Evolutionary conservation across 2,329 filamentous ascomycete genomes (phyloP).

Genomic region (Xylariaceae sp.): DNA sequence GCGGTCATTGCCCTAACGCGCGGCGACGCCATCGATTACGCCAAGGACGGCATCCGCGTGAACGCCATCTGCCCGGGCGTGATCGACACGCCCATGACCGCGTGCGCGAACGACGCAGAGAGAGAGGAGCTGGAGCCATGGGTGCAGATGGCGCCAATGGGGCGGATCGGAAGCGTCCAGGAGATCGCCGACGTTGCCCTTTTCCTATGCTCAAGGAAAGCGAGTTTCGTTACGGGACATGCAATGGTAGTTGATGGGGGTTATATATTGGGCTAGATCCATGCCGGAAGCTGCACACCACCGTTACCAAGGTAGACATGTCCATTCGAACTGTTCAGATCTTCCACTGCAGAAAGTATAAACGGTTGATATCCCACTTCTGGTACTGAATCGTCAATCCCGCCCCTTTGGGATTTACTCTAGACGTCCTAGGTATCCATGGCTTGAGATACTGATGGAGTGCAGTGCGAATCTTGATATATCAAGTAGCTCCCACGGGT

Average conservation of each 20-base stretch:
- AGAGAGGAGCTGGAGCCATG: constrained; percentile 31
- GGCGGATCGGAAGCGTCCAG: constrained; percentile 43
- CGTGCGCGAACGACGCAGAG: constrained; percentile 8
- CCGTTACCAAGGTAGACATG: too few species aligned
- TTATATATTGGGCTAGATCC: too few species aligned
- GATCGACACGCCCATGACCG: constrained; percentile 44
- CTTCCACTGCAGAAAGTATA: too few species aligned
- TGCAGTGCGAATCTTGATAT: too few species aligned
- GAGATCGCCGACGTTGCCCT: constrained; percentile 46
- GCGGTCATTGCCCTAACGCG: constrained; percentile 55
- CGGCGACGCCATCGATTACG: constrained; percentile 53
- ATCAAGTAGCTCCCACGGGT: too few species aligned
- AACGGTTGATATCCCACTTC: too few species aligned
- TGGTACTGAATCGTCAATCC: too few species aligned
- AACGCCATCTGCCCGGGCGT: constrained; percentile 38
- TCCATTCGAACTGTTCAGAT: too few species aligned
- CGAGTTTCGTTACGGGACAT: constrained; percentile 48
- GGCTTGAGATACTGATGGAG: too few species aligned
- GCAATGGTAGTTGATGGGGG: constrained; percentile 50
- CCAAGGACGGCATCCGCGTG: constrained; percentile 33
- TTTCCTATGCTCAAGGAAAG: constrained; percentile 43
- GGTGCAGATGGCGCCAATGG: constrained; percentile 44
- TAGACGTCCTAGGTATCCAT: too few species aligned
- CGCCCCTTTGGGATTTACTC: too few species aligned
- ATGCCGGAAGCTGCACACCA: too few species aligned